Conservation (phyloP, 441 rosid genomes). For the Adansonia madagascariensis region DNA sequence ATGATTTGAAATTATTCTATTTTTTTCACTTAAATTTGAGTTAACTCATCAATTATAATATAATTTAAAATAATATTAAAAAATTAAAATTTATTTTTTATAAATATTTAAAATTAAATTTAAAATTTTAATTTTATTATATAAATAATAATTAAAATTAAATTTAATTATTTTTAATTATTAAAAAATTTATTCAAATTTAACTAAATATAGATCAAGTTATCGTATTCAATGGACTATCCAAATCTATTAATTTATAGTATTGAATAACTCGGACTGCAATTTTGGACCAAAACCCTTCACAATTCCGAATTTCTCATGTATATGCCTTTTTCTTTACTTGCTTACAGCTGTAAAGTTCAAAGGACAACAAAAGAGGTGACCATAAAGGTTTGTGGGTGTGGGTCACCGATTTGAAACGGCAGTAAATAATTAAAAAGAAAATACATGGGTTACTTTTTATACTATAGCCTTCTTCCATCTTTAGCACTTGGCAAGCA, state of each 20-base stretch:
- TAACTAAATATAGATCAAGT: too few relatives aligned
- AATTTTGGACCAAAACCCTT: conserved; percentile 29
- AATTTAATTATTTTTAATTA: too few relatives aligned
- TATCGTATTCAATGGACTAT: too few relatives aligned
- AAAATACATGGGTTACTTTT: background rate
- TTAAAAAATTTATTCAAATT: too few relatives aligned
- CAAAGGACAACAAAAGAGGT: conserved; percentile 32
- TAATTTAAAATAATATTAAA: too few relatives aligned
- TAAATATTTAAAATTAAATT: too few relatives aligned
- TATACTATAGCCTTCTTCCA: conserved; percentile 7
- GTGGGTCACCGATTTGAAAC: background rate
- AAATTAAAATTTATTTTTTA: too few relatives aligned
- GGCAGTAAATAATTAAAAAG: background rate
- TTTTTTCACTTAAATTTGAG: too few relatives aligned
- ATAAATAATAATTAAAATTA: too few relatives aligned
- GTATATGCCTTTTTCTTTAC: background rate
- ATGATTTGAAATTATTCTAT: too few relatives aligned
- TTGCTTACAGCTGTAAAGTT: conserved; percentile 61
- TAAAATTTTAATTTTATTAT: too few relatives aligned
- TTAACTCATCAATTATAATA: too few relatives aligned
- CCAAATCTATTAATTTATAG: background rate
- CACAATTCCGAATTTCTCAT: conserved; percentile 21
- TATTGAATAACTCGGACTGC: conserved; percentile 25
- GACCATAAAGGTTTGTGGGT: conserved; percentile 3
- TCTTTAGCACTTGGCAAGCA: conserved; percentile 20